A percentile compares a stretch with the other conserved stretches of the same genome.
Evolutionary conservation across 768 basidiomycete species (phyloP).

Genomic region (Multifurca ochricompacta): DNA sequence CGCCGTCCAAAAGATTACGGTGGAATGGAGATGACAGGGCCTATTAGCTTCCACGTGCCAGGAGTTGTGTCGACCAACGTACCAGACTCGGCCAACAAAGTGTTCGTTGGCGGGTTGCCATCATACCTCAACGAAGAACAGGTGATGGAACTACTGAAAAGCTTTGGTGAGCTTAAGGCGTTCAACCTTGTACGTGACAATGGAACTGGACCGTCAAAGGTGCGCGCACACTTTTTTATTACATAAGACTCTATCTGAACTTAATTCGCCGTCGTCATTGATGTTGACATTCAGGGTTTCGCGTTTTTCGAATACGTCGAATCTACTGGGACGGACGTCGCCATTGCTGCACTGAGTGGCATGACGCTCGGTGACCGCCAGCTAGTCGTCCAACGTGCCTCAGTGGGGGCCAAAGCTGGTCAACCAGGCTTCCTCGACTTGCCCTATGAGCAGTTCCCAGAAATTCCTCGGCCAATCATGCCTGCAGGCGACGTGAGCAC

Average conservation of each 20-base stretch:
- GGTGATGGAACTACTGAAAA: slow-evolving; percentile 95
- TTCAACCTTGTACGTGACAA: slow-evolving; percentile 98
- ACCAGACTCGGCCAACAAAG: slow-evolving; percentile 95
- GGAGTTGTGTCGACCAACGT: slow-evolving; percentile 96
- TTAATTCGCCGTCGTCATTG: too few species aligned
- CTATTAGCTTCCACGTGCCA: slow-evolving; percentile 72
- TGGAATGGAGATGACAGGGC: slow-evolving; percentile 47
- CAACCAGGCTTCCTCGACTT: slow-evolving; percentile 55
- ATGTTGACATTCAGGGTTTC: slow-evolving; percentile 61
- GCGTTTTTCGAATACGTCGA: slow-evolving; percentile 99
- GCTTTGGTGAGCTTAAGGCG: slow-evolving; percentile 93
- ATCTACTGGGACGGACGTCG: slow-evolving; percentile 80
- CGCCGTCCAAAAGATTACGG: slow-evolving; percentile 97
- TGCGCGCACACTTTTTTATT: slow-evolving; percentile 25
- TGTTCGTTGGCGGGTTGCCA: slow-evolving; percentile 95
- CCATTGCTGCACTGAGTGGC: slow-evolving; percentile 91
- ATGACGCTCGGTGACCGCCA: slow-evolving; percentile 97
- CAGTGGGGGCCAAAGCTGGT: slow-evolving; percentile 81
- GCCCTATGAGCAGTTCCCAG: slow-evolving; percentile 74
- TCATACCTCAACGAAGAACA: slow-evolving; percentile 96
- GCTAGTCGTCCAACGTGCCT: slow-evolving; percentile 94
- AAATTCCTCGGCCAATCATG: slow-evolving; percentile 82
- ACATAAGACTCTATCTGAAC: too few species aligned
- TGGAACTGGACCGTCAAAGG: slow-evolving; percentile 83
- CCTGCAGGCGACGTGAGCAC: slow-evolving; percentile 64